Evolutionary conservation across 495 filamentous ascomycete genomes (phyloP), one percentile per base, ranked within the genome.

Genomic region (Talaromyces trachyspermus): DNA sequence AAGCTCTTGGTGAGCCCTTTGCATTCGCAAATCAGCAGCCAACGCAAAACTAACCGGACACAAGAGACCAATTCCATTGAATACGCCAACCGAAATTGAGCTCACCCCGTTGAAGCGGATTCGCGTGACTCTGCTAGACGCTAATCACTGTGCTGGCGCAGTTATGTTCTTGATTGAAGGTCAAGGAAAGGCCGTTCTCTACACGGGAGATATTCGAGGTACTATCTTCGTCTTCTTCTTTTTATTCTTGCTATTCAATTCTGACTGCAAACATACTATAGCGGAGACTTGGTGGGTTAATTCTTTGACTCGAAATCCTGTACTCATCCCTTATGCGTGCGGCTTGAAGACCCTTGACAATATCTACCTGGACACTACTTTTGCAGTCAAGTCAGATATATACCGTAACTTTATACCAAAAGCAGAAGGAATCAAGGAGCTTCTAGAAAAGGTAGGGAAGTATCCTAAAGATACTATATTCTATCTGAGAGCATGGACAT

Each of bases 151-250:
- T 58, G 70, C 82, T 15, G 91, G 91, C 2, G 82, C 89, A 17
- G 89, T 95, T 22, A 95, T 95, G 88, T 95, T 96, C 57, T 80
- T 96, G 5, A 83, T 96, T 32, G 86, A 96, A 59, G 80, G 80
- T 4, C 61, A 79, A 43, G 77, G 76, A 5, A 90, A 85, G 44
- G 82, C 88, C 6, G 75, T 90, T 11, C 70, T 96, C 1, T 97
- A 95, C 56, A 95, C 90, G 0, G 91, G 90, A n/a, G 90, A 96
- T 59, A 87, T 95, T 33, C 75, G 91, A 59, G 82, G 85, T 74
- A 73, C 77, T 64, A 22, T 3, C 19, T 14, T 20, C n/a, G 5
- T 10, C 5, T 37, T 39, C n/a, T 25, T 39, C 17, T 19, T 26
- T 14, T 17, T 5, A 3, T 42, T 26, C 14, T 40, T 10, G 9